Evolutionary conservation across 2,329 filamentous ascomycete genomes (phyloP), one percentile per base, ranked within the genome.

Genomic region (Botrytis squamosa): DNA sequence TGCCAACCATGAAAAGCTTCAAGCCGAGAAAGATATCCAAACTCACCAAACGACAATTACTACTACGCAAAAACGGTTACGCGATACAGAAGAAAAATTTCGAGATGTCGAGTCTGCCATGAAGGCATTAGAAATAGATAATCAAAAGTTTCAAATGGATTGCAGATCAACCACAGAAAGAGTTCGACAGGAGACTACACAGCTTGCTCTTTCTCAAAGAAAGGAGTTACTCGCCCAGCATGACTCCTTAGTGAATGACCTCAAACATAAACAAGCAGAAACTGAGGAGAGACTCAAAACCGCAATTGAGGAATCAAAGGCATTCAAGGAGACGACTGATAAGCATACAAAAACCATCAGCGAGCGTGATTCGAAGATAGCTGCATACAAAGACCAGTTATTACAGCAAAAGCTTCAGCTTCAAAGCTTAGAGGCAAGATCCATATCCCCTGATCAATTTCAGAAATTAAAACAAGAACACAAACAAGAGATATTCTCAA

Each of bases 1-100:
- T 22, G 82, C 81, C 36, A 80, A 80, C 14, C 79, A 84, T 74
- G 80, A 81, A n/a, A 77, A 80, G 14, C 62, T 63, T 1, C 69
- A 76, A 49, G 52, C 70, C 36, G 74, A 76, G 46, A 73, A 77
- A 49, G 73, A 78, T 49, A 29, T 75, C 4, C 63, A 33, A 29
- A 55, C 68, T 55, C 33, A 71, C 29, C 71, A 74, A 67, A 73
- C 76, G 52, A 57, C 55, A 22, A 68, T 70, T 46, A 38, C 36
- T 1, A n/a, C n/a, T 12, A 69, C 70, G 25, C 72, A 77, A 33
- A 70, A 76, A n/a, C 65, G 76, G 36, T 62, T 72, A 38, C 65
- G 67, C 33, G 62, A 75, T 18, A 57, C 74, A 16, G 72, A 77
- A 42, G 57, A 70, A n/a, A 74, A 75, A 65, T 36, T 75, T 3